These are phyloP conservation scores for Platanthera zijinensis DNA, from an alignment of 106 monocot species.

Conservation along the genomic window DNA sequence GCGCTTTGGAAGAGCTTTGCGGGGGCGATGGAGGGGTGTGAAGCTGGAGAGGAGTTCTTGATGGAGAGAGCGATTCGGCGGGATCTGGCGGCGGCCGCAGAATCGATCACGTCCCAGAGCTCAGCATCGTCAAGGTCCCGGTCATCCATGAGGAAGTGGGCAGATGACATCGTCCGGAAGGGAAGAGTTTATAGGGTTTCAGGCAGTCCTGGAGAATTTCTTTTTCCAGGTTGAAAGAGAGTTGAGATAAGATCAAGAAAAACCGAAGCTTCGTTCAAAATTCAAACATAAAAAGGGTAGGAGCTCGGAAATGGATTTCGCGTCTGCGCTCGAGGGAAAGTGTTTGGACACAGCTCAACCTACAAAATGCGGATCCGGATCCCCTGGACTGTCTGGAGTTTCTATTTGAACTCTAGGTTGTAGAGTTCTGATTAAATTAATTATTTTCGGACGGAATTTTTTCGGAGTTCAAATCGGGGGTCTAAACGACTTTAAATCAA, in stretches of 20 bases:
- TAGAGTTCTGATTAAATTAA: too few relatives aligned
- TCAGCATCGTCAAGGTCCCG: slow-evolving; percentile 82
- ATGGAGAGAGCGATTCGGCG: slow-evolving; percentile 46
- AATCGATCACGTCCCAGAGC: slow-evolving; percentile 90
- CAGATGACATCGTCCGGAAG: neutral
- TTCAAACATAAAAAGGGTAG: neutral
- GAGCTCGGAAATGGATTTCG: neutral
- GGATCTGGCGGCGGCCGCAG: slow-evolving; percentile 58
- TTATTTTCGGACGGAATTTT: too few relatives aligned
- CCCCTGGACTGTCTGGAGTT: too few relatives aligned
- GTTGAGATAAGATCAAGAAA: neutral
- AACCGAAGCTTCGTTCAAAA: neutral
- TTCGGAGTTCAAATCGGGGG: too few relatives aligned
- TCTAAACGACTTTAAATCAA: too few relatives aligned
- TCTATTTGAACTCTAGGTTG: too few relatives aligned
- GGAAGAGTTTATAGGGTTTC: neutral
- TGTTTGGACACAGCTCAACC: too few relatives aligned
- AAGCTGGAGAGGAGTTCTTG: slow-evolving; percentile 13
- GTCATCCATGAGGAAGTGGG: slow-evolving; percentile 45
- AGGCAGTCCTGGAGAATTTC: neutral
- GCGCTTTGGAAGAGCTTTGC: slow-evolving; percentile 15
- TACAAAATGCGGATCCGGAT: too few relatives aligned
- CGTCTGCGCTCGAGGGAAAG: too few relatives aligned
- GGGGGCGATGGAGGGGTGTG: slow-evolving; percentile 1
- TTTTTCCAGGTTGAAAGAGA: neutral